Evolutionary conservation across 78 protist genomes (phyloP).

Genomic region (Emiliania huxleyi): DNA sequence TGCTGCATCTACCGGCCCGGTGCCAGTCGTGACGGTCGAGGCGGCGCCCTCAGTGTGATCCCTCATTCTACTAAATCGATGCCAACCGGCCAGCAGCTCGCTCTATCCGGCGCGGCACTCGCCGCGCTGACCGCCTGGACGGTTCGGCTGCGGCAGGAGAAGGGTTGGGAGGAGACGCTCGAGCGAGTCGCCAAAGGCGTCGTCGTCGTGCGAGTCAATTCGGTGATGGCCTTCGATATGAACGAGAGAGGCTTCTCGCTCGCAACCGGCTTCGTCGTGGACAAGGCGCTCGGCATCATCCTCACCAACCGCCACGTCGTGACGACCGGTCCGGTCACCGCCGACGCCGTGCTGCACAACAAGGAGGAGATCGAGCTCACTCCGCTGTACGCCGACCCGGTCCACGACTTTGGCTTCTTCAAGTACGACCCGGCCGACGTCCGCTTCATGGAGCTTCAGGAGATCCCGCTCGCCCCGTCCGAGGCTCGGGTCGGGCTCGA

Average conservation of each 20-base stretch:
- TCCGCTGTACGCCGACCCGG: constrained; percentile 15
- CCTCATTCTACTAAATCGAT: no score
- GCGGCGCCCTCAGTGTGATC: no score
- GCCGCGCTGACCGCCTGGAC: not conserved
- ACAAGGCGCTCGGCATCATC: not conserved
- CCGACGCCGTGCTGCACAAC: constrained; percentile 19
- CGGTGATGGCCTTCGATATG: constrained; percentile 8
- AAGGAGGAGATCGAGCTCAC: constrained; percentile 12
- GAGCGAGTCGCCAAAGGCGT: not conserved
- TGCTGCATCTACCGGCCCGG: no score
- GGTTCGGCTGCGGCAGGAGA: not conserved
- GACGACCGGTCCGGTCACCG: not conserved
- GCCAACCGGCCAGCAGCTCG: no score
- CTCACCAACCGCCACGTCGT: constrained; percentile 15
- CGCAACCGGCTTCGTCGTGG: constrained; percentile 32
- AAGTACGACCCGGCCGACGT: constrained; percentile 29
- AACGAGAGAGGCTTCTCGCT: not conserved
- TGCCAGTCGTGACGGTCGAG: no score
- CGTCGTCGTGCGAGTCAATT: not conserved
- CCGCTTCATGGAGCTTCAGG: constrained; percentile 30
- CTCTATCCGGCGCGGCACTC: no score
- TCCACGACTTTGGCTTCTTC: constrained; percentile 29
- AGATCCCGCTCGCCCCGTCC: constrained; percentile 45
- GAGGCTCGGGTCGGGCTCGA: constrained; percentile 53
- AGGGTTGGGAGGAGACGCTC: not conserved